Evolutionary conservation across 83 land plant genomes (phyloP).

Genomic region (Picea abies): DNA sequence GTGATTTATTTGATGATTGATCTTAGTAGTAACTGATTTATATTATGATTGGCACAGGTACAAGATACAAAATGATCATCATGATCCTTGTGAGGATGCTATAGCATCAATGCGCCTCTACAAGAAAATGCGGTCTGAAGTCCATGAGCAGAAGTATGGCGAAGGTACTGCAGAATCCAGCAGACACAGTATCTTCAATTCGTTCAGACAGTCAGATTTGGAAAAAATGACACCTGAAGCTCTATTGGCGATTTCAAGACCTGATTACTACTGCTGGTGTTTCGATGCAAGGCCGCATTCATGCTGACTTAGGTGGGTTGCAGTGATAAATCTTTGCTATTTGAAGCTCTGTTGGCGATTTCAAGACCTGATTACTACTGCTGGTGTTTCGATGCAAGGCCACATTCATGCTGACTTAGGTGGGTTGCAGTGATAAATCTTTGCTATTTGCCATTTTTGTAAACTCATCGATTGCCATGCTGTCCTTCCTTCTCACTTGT

Average conservation of each 20-base stretch:
- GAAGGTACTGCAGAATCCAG: conserved; percentile 41
- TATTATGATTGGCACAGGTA: conserved; percentile 47
- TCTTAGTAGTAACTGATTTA: neutral
- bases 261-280: conserved; percentile 93
- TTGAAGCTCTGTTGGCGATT: conserved; percentile 52
- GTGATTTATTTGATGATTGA: neutral
- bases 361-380: conserved; percentile 72
- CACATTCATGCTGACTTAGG: neutral
- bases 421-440: neutral
- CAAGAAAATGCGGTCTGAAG: conserved; percentile 69
- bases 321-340: conserved; percentile 2
- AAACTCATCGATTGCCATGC: neutral
- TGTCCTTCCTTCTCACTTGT: no score
- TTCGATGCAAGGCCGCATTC: conserved; percentile 34
- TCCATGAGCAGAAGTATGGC: conserved; percentile 39
- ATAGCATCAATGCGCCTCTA: conserved; percentile 93
- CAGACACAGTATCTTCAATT: conserved; percentile 40
- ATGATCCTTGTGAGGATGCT: conserved; percentile 91
- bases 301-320: neutral
- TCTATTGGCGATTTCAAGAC: conserved; percentile 55
- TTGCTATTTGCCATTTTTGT: neutral
- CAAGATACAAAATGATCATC: conserved; percentile 80
- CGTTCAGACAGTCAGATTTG: conserved; percentile 51
- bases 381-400: conserved; percentile 36
- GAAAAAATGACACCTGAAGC: conserved; percentile 62